Conservation (phyloP, 2,329 filamentous ascomycete genomes). For the Aspergillus carbonarius region DNA sequence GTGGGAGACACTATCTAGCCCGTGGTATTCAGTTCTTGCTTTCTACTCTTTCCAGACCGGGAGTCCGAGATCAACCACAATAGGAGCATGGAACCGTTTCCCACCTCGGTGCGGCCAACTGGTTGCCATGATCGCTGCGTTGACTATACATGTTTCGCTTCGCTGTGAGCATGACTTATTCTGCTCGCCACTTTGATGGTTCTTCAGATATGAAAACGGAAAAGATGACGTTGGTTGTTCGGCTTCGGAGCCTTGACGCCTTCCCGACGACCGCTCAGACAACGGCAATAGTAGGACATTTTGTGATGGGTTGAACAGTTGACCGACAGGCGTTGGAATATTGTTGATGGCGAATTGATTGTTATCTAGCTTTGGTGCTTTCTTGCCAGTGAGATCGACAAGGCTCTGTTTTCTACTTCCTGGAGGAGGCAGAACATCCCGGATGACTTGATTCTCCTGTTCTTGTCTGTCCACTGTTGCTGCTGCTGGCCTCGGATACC, state of each 20-base stretch:
- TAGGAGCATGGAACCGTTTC: conserved; percentile 71
- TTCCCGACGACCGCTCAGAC: neutral
- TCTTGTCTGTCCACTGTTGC: neutral
- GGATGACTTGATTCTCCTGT: conserved; percentile 14
- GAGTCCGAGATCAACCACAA: conserved; percentile 79
- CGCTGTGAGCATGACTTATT: conserved; percentile 34
- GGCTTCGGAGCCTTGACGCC: neutral
- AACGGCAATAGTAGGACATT: conserved; percentile 12
- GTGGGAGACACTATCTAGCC: neutral
- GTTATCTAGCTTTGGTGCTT: conserved; percentile 34
- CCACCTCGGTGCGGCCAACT: conserved; percentile 62
- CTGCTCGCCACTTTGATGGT: neutral
- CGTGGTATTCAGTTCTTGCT: neutral
- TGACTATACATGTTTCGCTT: conserved; percentile 74
- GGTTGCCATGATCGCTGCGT: conserved; percentile 71
- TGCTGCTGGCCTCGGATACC: conserved; percentile 30
- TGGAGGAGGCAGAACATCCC: conserved; percentile 38
- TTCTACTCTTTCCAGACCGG: conserved; percentile 29
- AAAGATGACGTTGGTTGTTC: conserved; percentile 1
- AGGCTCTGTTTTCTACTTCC: conserved; percentile 56
- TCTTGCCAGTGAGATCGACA: conserved; percentile 53
- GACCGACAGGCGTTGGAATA: neutral
- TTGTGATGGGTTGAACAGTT: conserved; percentile 8
- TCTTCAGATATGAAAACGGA: neutral
- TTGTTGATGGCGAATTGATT: conserved; percentile 18